Conservation (phyloP, 2,329 filamentous ascomycete genomes). For the Alternaria hordeiaustralica region DNA sequence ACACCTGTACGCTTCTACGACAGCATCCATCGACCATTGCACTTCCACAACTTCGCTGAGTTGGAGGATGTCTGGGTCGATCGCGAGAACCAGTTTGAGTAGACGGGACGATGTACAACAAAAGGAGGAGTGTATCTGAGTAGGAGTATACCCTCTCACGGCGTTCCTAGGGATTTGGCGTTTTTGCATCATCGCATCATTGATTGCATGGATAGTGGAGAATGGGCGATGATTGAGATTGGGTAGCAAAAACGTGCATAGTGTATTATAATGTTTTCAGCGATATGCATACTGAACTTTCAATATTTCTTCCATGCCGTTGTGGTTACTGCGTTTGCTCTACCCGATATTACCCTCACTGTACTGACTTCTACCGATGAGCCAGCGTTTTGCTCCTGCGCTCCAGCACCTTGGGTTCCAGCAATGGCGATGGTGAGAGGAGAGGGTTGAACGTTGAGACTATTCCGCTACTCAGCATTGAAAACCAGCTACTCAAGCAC, state of each 20-base stretch:
- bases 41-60: conserved; percentile 98
- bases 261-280: conserved; percentile 26
- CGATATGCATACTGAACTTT: background rate
- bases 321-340: background rate
- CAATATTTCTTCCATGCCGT: background rate
- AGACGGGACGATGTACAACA: conserved; percentile 2
- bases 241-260: conserved; percentile 24
- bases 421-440: conserved; percentile 24
- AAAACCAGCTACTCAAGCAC: background rate
- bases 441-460: conserved; percentile 23
- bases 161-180: conserved; percentile 23
- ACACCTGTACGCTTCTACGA: conserved; percentile 89
- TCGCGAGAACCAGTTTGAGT: conserved; percentile 90
- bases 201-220: conserved; percentile 8
- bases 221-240: background rate
- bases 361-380: background rate
- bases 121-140: background rate
- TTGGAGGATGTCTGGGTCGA: conserved; percentile 97
- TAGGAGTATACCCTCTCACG: background rate
- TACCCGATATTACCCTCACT: background rate
- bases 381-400: conserved; percentile 11
- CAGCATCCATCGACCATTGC: conserved; percentile 86
- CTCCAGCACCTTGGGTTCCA: conserved; percentile 24
- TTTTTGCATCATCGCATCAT: conserved; percentile 6
- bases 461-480: background rate